These are phyloP conservation scores for Parasarocladium wereldwijsianum DNA, from an alignment of 2,329 filamentous ascomycete species.

Conservation along the genomic window DNA sequence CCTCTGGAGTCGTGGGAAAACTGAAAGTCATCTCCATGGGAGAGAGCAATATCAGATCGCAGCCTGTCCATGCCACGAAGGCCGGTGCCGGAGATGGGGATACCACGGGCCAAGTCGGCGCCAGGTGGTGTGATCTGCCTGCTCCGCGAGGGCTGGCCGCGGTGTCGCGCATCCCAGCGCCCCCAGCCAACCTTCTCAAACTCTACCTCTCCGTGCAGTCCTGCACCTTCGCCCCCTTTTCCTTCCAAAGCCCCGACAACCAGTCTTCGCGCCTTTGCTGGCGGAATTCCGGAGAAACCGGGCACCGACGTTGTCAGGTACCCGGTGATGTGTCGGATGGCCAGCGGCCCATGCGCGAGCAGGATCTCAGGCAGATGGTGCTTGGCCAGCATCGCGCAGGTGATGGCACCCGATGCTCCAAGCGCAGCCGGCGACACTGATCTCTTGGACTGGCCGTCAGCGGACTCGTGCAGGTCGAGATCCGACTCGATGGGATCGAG, in stretches of 20 bases:
- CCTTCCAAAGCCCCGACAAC: conserved; percentile 88
- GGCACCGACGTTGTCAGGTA: conserved; percentile 88
- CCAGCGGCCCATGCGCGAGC: conserved; percentile 74
- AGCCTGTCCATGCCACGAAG: conserved; percentile 31
- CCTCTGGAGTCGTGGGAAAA: conserved; percentile 60
- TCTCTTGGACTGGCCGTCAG: conserved; percentile 15
- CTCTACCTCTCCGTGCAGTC: conserved; percentile 54
- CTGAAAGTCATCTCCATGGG: conserved; percentile 53
- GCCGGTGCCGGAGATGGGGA: conserved; percentile 37
- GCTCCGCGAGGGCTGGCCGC: conserved; percentile 42
- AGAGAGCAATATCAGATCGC: conserved; percentile 27
- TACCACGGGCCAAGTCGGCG: conserved; percentile 31
- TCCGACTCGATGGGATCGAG: conserved; percentile 68
- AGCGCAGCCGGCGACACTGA: conserved; percentile 30
- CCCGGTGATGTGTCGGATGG: conserved; percentile 90
- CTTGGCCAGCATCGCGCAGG: conserved; percentile 70
- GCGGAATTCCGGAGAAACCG: conserved; percentile 78
- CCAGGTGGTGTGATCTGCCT: conserved; percentile 20
- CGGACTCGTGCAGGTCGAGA: conserved; percentile 62
- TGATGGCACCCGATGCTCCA: conserved; percentile 73
- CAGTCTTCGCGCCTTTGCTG: conserved; percentile 76
- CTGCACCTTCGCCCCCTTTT: conserved; percentile 49
- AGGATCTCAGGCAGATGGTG: conserved; percentile 85
- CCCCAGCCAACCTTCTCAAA: conserved; percentile 98
- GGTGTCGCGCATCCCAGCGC: conserved; percentile 75